phyloP scores from a whole-genome alignment of 371 early-diverging fungal genomes.

The Circinella minor region DNA sequence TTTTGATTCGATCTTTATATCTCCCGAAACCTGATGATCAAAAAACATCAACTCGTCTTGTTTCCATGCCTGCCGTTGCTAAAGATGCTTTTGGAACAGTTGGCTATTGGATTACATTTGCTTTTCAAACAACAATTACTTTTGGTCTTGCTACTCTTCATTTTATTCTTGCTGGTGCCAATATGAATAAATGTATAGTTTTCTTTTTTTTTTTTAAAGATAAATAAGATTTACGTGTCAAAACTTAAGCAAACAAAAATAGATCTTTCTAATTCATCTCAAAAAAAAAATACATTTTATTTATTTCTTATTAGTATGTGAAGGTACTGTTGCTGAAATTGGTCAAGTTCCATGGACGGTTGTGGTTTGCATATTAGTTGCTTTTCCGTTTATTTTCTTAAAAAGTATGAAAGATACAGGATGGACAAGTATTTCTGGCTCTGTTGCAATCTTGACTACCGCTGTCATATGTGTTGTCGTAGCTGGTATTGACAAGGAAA shows the following conservation, averaged over 20 bases:
- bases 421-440: conserved; percentile 64
- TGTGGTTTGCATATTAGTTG: conserved; percentile 58
- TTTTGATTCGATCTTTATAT: conserved; percentile 45
- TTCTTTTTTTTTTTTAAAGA: no score
- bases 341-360: conserved; percentile 62
- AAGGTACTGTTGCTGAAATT: conserved; percentile 40
- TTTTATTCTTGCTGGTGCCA: conserved; percentile 58
- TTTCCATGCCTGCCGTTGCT: conserved; percentile 37
- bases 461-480: no score
- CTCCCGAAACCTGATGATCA: conserved; percentile 4
- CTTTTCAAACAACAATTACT: conserved; percentile 62
- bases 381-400: conserved; percentile 59
- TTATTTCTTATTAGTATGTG: conserved; percentile 39
- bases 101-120: conserved; percentile 49
- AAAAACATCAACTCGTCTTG: conserved; percentile 39
- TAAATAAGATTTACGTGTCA: no score
- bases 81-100: conserved; percentile 36
- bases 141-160: conserved; percentile 59
- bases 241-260: no score
- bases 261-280: no score
- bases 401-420: conserved; percentile 68
- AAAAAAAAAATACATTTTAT: no score
- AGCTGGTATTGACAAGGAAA: no score
- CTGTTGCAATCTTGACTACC: conserved; percentile 44
- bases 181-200: conserved; percentile 42